phyloP scores from a whole-genome alignment of 1,284 basidiomycete species.

The Cutaneotrichosporon sp. region DNA sequence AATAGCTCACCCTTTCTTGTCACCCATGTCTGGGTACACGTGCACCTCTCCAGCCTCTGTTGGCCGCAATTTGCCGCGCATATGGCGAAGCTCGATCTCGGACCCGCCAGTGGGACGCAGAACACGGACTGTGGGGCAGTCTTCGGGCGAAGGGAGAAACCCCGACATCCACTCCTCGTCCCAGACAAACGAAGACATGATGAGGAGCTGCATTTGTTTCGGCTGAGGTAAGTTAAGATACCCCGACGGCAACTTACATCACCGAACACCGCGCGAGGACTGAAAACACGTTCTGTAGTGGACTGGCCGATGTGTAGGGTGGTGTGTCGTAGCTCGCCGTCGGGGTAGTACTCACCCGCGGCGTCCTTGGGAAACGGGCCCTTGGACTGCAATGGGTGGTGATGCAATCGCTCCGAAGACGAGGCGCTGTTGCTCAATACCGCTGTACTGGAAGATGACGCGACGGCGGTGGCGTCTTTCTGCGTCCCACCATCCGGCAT shows the following conservation, averaged over 20 bases:
- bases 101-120: constrained; percentile 9
- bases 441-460: too few relatives aligned
- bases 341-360: constrained; percentile 40
- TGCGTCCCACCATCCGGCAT: too few relatives aligned
- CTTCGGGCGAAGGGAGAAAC: constrained; percentile 28
- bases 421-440: not conserved
- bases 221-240: constrained; percentile 18
- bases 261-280: constrained; percentile 28
- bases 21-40: constrained; percentile 35
- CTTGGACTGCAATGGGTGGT: constrained; percentile 33
- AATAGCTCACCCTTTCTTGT: constrained; percentile 25
- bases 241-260: constrained; percentile 22
- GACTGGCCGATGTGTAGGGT: constrained; percentile 24
- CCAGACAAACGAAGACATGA: constrained; percentile 35
- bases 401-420: not conserved
- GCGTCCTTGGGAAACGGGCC: constrained; percentile 34
- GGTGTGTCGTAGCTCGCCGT: constrained; percentile 40
- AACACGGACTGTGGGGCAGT: constrained; percentile 32
- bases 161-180: constrained; percentile 36
- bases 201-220: constrained; percentile 34
- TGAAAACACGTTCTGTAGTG: constrained; percentile 25
- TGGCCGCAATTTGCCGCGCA: constrained; percentile 32
- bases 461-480: too few relatives aligned
- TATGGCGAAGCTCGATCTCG: not conserved
- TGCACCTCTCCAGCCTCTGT: constrained; percentile 31